These are phyloP conservation scores for Coniochaeta pulveracea DNA, from an alignment of 2,329 filamentous ascomycete genomes.

Conservation along the genomic window DNA sequence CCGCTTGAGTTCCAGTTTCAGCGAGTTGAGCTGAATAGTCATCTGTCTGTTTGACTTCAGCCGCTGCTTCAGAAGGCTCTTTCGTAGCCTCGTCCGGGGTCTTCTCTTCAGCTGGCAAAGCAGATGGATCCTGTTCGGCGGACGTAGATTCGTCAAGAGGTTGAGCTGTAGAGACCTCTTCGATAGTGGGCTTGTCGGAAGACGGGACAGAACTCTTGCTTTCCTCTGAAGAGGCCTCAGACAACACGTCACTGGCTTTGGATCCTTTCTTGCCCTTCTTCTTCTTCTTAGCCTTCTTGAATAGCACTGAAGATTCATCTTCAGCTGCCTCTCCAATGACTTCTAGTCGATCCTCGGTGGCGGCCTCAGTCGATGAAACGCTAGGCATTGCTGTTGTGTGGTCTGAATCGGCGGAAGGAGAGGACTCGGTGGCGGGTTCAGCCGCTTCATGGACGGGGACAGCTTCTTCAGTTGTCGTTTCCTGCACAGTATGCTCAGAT, in stretches of 20 bases:
- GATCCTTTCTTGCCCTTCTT: conserved; percentile 10
- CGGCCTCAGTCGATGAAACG: background rate
- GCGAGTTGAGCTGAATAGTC: too few relatives aligned
- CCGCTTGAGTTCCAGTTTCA: too few relatives aligned
- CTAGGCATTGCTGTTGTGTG: background rate
- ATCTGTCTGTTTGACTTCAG: too few relatives aligned
- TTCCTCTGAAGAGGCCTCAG: background rate
- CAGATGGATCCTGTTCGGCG: conserved; percentile 19
- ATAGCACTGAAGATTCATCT: background rate
- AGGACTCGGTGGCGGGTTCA: too few relatives aligned
- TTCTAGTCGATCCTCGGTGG: background rate
- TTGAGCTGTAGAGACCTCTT: conserved; percentile 1
- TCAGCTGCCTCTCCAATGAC: background rate
- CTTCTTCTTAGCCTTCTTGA: conserved; percentile 21
- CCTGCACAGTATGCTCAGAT: too few relatives aligned
- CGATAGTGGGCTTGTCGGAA: background rate
- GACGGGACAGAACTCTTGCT: background rate
- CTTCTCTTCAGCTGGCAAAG: too few relatives aligned
- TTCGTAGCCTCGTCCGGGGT: too few relatives aligned
- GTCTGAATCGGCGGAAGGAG: background rate
- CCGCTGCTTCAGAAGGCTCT: too few relatives aligned
- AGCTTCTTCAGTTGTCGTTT: conserved; percentile 4
- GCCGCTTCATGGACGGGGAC: background rate
- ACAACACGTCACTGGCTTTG: background rate
- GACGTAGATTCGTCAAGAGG: conserved; percentile 12